phyloP scores from a whole-genome alignment of 306 rosid species.

The Alnus rubra region DNA sequence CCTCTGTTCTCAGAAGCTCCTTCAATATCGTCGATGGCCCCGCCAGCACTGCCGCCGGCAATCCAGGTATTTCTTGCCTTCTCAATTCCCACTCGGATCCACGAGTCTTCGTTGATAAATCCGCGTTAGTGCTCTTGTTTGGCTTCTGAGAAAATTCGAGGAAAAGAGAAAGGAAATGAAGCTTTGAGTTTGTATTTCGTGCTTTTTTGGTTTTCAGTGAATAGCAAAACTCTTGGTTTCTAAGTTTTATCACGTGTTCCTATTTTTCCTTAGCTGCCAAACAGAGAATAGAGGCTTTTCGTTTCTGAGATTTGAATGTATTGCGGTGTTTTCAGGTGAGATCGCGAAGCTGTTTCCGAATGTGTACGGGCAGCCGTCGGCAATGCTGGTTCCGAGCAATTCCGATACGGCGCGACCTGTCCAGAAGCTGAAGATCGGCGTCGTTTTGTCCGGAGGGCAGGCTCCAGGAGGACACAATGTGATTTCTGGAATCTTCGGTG shows the following conservation, averaged over 20 bases:
- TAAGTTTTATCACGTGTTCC: not conserved
- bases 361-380: constrained; percentile 92
- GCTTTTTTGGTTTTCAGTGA: not conserved
- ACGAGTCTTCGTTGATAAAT: not conserved
- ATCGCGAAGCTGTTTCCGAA: constrained; percentile 87
- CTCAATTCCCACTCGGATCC: constrained; percentile 32
- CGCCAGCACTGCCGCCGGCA: constrained; percentile 89
- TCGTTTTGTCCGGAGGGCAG: constrained; percentile 95
- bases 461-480: constrained; percentile 99
- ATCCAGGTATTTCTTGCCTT: constrained; percentile 57
- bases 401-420: constrained; percentile 21
- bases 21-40: constrained; percentile 85
- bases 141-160: not conserved
- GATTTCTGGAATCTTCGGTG: constrained; percentile 88
- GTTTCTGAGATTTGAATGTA: not conserved
- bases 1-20: constrained; percentile 66
- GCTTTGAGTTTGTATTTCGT: not conserved
- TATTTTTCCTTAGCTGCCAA: not conserved
- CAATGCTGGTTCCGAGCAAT: constrained; percentile 51
- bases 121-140: constrained; percentile 4
- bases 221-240: not conserved
- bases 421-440: constrained; percentile 82
- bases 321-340: constrained; percentile 56
- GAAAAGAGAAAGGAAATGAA: not conserved
- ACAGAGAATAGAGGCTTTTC: not conserved